Evolutionary conservation across 768 basidiomycete genomes (phyloP).

Genomic region (Boletus patriciae): DNA sequence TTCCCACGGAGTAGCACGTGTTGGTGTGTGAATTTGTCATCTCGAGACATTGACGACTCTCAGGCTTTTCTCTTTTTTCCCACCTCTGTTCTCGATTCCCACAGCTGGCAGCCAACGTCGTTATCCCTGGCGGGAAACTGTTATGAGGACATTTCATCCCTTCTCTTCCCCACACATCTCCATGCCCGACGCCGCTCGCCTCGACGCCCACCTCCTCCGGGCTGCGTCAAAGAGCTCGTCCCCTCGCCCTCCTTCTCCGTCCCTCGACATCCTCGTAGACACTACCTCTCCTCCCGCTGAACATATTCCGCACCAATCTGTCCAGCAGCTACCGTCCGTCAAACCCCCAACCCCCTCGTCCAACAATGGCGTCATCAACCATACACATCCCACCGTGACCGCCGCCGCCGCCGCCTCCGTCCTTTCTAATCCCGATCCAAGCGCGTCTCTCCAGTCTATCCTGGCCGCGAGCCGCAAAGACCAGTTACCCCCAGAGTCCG

Average conservation of each 20-base stretch:
- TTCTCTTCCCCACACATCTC: slow-evolving; percentile 43
- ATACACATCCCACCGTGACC: slow-evolving; percentile 32
- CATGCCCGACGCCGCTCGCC: slow-evolving; percentile 41
- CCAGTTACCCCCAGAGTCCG: slow-evolving; percentile 27
- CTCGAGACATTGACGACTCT: slow-evolving; percentile 24
- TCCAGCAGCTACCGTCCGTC: slow-evolving; percentile 32
- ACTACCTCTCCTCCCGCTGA: slow-evolving; percentile 26
- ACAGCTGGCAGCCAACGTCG: slow-evolving; percentile 42
- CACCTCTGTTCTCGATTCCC: slow-evolving; percentile 46
- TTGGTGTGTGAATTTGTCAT: slow-evolving; percentile 26
- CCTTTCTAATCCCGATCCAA: slow-evolving; percentile 39
- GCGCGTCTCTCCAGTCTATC: slow-evolving; percentile 43
- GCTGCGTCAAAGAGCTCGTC: slow-evolving; percentile 42
- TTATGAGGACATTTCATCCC: slow-evolving; percentile 46
- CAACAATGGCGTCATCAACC: slow-evolving; percentile 29
- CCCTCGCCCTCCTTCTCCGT: slow-evolving; percentile 47
- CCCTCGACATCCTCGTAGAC: slow-evolving; percentile 41
- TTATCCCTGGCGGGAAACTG: slow-evolving; percentile 42
- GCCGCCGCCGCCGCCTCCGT: slow-evolving; percentile 33
- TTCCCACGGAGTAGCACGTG: slow-evolving; percentile 36
- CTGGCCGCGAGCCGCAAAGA: slow-evolving; percentile 37
- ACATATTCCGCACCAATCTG: slow-evolving; percentile 34
- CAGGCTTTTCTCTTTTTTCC: slow-evolving; percentile 43
- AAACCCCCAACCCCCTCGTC: slow-evolving; percentile 22
- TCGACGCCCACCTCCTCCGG: slow-evolving; percentile 33